Evolutionary conservation across 768 basidiomycete genomes (phyloP).

Genomic region (Mycena metata): DNA sequence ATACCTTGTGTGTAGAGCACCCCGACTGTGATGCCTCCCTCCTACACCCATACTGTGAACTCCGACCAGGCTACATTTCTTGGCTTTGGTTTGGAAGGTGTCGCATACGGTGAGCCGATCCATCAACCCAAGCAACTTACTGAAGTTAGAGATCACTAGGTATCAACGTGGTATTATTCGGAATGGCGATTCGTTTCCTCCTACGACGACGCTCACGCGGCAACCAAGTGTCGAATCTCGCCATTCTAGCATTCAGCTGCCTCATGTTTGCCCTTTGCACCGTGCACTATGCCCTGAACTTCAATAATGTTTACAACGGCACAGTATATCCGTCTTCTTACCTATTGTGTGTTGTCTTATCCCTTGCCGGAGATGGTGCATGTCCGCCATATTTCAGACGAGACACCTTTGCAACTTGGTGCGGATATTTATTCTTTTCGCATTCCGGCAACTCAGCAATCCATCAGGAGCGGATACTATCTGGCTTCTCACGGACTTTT

Average conservation of each 20-base stretch:
- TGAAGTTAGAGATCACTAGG: neutral
- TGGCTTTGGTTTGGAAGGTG: constrained; percentile 14
- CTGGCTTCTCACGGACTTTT: constrained; percentile 6
- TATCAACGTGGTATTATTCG: constrained; percentile 14
- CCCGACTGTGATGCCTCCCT: constrained; percentile 4
- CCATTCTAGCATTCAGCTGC: neutral
- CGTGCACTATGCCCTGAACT: constrained; percentile 20
- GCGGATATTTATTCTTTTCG: neutral
- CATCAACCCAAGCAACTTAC: neutral
- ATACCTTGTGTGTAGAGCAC: too few relatives aligned
- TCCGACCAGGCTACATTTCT: constrained; percentile 16
- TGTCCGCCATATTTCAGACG: neutral
- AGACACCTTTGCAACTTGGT: constrained; percentile 13
- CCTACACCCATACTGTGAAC: constrained; percentile 13
- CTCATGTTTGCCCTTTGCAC: constrained; percentile 10
- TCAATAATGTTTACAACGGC: constrained; percentile 13
- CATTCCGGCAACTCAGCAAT: neutral
- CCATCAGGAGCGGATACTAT: constrained; percentile 14
- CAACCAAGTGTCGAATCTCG: neutral
- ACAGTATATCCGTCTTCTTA: too few relatives aligned
- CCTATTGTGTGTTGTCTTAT: too few relatives aligned
- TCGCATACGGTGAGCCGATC: constrained; percentile 7
- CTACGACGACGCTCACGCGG: neutral
- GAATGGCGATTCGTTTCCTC: neutral
- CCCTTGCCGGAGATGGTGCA: constrained; percentile 22